A percentile compares a stretch with the other conserved stretches of the same genome.
These are phyloP conservation scores for Trametes cingulata DNA, from an alignment of 768 basidiomycete species.

Conservation along the genomic window DNA sequence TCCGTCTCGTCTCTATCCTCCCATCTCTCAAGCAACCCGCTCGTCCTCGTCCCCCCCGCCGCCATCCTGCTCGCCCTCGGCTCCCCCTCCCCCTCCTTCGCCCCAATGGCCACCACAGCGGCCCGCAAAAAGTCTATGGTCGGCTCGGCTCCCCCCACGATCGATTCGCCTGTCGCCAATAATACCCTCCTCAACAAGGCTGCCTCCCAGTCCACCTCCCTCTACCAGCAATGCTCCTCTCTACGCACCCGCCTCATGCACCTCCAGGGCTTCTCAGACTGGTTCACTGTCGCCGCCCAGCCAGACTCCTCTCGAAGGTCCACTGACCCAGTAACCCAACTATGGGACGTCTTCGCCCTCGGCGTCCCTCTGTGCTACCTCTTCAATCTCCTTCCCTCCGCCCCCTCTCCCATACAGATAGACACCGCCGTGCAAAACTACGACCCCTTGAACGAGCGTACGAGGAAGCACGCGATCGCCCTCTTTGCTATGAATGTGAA, in stretches of 20 bases:
- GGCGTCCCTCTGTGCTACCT: conserved; percentile 95
- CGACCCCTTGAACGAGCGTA: conserved; percentile 74
- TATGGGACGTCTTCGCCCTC: conserved; percentile 92
- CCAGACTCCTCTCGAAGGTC: conserved; percentile 60
- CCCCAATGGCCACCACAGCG: conserved; percentile 51
- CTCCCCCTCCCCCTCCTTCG: conserved; percentile 10
- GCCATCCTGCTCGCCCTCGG: conserved; percentile 10
- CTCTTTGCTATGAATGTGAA: conserved; percentile 90
- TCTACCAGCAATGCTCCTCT: conserved; percentile 89
- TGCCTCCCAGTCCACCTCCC: conserved; percentile 82
- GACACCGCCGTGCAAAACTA: conserved; percentile 66
- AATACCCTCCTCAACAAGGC: conserved; percentile 91
- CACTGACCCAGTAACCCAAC: conserved; percentile 90
- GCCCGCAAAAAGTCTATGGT: conserved; percentile 50
- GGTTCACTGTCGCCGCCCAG: conserved; percentile 62
- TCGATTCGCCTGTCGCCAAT: conserved; percentile 74
- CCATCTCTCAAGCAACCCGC: conserved; percentile 20
- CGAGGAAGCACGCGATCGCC: conserved; percentile 88
- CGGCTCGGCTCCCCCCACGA: conserved; percentile 53
- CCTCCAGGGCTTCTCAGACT: conserved; percentile 70
- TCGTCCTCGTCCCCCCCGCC: conserved; percentile 7
- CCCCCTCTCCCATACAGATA: conserved; percentile 46
- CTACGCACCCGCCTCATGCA: conserved; percentile 77
- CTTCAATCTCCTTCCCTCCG: conserved; percentile 82
- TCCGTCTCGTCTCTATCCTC: conserved; percentile 20